phyloP scores from a whole-genome alignment of 2,329 filamentous ascomycete species.

The Zymoseptoria brevis region DNA sequence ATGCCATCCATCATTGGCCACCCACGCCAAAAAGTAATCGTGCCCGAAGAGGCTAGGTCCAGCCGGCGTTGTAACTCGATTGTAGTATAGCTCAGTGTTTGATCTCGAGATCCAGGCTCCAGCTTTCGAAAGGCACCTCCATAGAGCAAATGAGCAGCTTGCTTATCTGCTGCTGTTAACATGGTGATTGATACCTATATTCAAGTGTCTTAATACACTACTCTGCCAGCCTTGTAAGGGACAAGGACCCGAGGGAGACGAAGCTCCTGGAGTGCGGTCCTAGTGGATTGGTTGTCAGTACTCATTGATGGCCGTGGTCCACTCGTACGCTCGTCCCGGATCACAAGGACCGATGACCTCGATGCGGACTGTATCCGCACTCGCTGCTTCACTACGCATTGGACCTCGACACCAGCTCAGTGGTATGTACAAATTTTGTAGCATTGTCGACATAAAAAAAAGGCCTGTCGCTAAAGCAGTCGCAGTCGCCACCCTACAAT shows the following conservation, averaged over 20 bases:
- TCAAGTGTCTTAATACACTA: no score
- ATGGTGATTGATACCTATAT: neutral
- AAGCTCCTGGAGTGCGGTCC: no score
- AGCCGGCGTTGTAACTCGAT: neutral
- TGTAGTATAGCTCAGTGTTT: neutral
- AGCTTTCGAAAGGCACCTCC: neutral
- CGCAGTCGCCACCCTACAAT: neutral
- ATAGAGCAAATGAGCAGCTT: neutral
- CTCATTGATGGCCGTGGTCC: no score
- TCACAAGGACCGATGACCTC: neutral
- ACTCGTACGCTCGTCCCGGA: no score
- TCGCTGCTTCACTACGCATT: neutral
- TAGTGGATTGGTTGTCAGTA: no score
- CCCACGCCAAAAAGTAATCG: no score
- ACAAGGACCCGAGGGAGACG: no score
- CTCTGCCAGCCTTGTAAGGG: no score
- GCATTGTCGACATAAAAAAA: conserved; percentile 8
- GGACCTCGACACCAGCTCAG: neutral
- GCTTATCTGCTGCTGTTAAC: neutral
- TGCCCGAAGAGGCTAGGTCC: no score
- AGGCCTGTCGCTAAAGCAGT: neutral
- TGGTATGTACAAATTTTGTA: conserved; percentile 9
- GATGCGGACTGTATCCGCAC: neutral
- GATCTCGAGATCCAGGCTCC: neutral
- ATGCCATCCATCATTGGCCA: no score